phyloP scores from a whole-genome alignment of 192 early-diverging fungal species.

The Linnemannia zychae region DNA sequence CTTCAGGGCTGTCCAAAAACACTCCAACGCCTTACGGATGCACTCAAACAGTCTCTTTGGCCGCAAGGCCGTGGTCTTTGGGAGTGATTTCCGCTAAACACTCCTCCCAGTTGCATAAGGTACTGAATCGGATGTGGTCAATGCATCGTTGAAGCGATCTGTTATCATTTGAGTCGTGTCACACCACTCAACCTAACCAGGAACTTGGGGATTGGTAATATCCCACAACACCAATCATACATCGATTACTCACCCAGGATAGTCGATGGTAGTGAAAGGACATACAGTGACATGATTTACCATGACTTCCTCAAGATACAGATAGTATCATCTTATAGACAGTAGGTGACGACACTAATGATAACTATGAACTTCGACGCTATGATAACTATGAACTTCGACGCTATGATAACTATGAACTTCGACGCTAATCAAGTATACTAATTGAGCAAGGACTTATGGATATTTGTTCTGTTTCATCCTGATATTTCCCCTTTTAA shows the following conservation, averaged over 20 bases:
- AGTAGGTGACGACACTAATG: neutral
- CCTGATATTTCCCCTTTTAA: too few relatives aligned
- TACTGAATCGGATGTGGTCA: conserved; percentile 12
- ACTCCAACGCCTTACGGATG: conserved; percentile 11
- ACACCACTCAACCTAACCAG: neutral
- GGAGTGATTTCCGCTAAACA: conserved; percentile 45
- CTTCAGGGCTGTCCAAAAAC: conserved; percentile 35
- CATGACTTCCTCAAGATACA: neutral
- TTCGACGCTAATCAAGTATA: too few relatives aligned
- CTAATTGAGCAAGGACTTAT: too few relatives aligned
- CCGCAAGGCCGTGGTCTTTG: conserved; percentile 41
- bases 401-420: neutral
- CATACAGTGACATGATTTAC: conserved; percentile 13
- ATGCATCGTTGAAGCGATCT: conserved; percentile 29
- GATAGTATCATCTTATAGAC: neutral
- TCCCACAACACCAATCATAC: conserved; percentile 7
- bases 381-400: neutral
- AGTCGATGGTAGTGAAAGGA: conserved; percentile 26
- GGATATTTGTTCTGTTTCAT: too few relatives aligned
- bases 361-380: neutral
- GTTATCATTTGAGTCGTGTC: conserved; percentile 16
- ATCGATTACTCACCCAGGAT: conserved; percentile 14
- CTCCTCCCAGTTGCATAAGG: conserved; percentile 20
- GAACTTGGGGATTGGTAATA: conserved; percentile 22
- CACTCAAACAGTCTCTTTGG: conserved; percentile 5